Evolutionary conservation across 352 stramenopile genomes (phyloP).

Genomic region (Phytophthora multivora): DNA sequence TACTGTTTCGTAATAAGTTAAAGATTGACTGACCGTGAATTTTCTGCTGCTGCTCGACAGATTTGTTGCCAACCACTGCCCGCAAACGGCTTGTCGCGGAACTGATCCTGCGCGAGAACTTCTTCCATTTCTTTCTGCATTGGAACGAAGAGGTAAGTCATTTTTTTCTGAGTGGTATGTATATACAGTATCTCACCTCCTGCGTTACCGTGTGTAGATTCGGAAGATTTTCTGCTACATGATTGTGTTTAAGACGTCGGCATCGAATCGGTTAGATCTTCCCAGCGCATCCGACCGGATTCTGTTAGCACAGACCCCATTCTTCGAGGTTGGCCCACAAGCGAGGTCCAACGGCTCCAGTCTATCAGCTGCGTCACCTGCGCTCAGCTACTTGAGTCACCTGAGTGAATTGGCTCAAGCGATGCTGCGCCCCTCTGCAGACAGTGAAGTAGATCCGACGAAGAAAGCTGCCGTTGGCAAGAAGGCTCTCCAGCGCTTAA

Average conservation of each 20-base stretch:
- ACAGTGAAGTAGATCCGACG: conserved; percentile 40
- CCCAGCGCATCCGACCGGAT: conserved; percentile 76
- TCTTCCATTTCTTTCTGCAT: conserved; percentile 87
- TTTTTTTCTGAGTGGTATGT: not conserved
- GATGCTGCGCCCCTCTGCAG: conserved; percentile 51
- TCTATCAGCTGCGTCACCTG: conserved; percentile 35
- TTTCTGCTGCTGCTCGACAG: conserved; percentile 29
- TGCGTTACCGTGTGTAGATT: conserved; percentile 43
- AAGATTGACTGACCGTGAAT: not conserved
- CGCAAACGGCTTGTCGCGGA: conserved; percentile 74
- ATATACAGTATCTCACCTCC: no score
- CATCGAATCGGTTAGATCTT: conserved; percentile 76
- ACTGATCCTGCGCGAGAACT: conserved; percentile 84
- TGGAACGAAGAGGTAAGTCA: conserved; percentile 86
- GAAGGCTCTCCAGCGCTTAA: conserved; percentile 59
- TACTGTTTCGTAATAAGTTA: not conserved
- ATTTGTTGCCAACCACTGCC: conserved; percentile 65
- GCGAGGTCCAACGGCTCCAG: conserved; percentile 17
- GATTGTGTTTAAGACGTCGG: conserved; percentile 83
- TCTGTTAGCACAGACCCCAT: conserved; percentile 72
- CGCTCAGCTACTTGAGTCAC: conserved; percentile 71
- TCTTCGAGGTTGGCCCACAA: conserved; percentile 50
- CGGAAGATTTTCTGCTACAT: conserved; percentile 88
- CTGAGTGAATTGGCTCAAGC: conserved; percentile 75
- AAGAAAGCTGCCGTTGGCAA: conserved; percentile 55